Base-by-base conservation (phyloP, 768 basidiomycete genomes). In the Podaxis mareebaensis region DNA sequence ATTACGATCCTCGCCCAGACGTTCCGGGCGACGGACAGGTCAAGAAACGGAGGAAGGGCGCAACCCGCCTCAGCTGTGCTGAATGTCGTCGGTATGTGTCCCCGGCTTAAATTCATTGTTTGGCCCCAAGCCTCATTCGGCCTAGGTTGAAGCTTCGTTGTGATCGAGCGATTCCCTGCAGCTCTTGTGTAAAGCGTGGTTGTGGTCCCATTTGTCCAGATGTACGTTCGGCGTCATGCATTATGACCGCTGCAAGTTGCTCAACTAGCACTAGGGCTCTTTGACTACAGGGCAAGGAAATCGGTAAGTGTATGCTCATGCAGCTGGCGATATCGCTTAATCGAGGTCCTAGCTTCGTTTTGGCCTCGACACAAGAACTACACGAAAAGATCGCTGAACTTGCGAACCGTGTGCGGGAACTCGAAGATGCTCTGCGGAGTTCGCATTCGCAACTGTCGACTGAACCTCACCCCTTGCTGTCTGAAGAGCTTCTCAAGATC, bases 201-300 rank as follows among this genome's bases (percentile, higher is more conserved):
- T 91, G 89, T 69, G 88, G 86, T 55, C 87, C 90, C 61, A 92
- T 93, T 66, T 93, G 91, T 73, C 91, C 91, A 55, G 91, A 93
- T 72, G 88, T 88, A 72, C 63, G 84, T 77, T 58, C 39, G 36
- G 13, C 44, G 38, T 42, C 39, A 44, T 56, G 65, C 63, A 65
- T n/a, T 7, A 46, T 46, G 44, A 58, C 39, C n/a, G 53, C 51
- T 56, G 64, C 8, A 10, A 60, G 49, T 58, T 36, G 20, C 39
- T 39, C 20, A 38, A 62, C 64, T 61, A 58, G 62, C 65, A 46
- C 48, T 67, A 79, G 91, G 90, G 90, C 57, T 91, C 90, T 36
- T 30, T 63, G 36, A 63, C 61, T 7, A 92, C 91, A 53, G 91
- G 91, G 7, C 88, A 91, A 73, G 91, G 91, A 15, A 92, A 91